Conservation (phyloP, 2,329 filamentous ascomycete species). For the Reticulascus tulasneorum region DNA sequence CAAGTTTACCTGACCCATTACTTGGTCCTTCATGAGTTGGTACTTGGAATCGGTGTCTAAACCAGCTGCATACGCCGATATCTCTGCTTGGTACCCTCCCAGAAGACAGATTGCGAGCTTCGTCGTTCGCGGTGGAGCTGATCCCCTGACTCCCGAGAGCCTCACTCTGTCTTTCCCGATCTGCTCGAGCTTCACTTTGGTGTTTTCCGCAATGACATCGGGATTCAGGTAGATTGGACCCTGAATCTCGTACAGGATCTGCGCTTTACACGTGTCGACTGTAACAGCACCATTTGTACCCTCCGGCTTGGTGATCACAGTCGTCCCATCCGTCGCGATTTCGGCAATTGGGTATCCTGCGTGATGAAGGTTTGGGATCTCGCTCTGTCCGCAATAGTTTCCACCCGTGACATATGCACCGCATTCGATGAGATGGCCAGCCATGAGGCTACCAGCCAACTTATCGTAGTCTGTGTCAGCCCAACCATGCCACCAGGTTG, state of each 20-base stretch:
- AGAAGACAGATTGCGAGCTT: slow-evolving; percentile 34
- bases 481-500: slow-evolving; percentile 55
- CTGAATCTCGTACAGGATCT: slow-evolving; percentile 47
- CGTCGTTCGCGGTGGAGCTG: slow-evolving; percentile 32
- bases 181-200: slow-evolving; percentile 29
- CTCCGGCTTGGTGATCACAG: slow-evolving; percentile 30
- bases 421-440: slow-evolving; percentile 53
- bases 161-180: slow-evolving; percentile 29
- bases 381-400: slow-evolving; percentile 50
- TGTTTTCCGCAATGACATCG: slow-evolving; percentile 41
- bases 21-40: slow-evolving; percentile 20
- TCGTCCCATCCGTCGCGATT: slow-evolving; percentile 25
- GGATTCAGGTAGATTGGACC: slow-evolving; percentile 43
- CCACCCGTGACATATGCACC: slow-evolving; percentile 49
- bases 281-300: slow-evolving; percentile 33
- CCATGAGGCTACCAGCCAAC: slow-evolving; percentile 46
- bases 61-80: slow-evolving; percentile 18
- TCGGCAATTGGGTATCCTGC: slow-evolving; percentile 34
- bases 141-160: slow-evolving; percentile 31
- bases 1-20: slow-evolving; percentile 18
- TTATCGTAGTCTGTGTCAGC: slow-evolving; percentile 39
- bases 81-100: slow-evolving; percentile 34
- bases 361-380: slow-evolving; percentile 26
- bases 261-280: slow-evolving; percentile 33
- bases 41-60: slow-evolving; percentile 23